Conservation (phyloP, 1,139 yeast genomes). For the Geotrichum candidum region DNA sequence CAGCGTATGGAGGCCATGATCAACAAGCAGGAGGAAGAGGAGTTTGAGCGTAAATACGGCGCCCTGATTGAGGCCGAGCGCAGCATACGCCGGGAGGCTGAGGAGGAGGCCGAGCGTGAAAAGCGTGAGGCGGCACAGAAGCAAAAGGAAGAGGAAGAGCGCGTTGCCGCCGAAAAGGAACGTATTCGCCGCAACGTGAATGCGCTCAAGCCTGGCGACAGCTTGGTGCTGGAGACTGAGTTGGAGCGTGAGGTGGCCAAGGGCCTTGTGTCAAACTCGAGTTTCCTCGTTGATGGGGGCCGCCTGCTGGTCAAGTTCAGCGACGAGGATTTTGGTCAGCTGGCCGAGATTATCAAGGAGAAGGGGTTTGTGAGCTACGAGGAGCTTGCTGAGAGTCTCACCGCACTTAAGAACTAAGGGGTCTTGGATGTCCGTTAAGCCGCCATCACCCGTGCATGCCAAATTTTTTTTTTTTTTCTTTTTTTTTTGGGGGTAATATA, state of each 20-base stretch:
- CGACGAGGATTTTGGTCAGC: slow-evolving; percentile 7
- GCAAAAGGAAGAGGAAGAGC: slow-evolving; percentile 14
- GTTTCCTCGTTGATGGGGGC: slow-evolving; percentile 14
- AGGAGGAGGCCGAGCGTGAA: slow-evolving; percentile 15
- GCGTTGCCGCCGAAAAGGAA: slow-evolving; percentile 6
- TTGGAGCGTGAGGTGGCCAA: slow-evolving; percentile 11
- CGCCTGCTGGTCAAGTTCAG: slow-evolving; percentile 12
- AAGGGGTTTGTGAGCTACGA: slow-evolving; percentile 11
- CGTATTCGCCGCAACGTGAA: slow-evolving; percentile 7
- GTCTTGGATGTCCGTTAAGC: not conserved
- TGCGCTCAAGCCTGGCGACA: slow-evolving; percentile 12
- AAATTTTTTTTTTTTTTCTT: too few species aligned
- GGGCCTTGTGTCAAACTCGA: not conserved
- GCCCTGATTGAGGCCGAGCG: slow-evolving; percentile 15
- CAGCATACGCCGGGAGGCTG: slow-evolving; percentile 12
- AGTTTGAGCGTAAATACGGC: slow-evolving; percentile 15
- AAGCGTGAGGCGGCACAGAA: slow-evolving; percentile 12
- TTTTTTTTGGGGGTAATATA: not conserved
- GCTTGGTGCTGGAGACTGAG: slow-evolving; percentile 5
- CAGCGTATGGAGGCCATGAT: slow-evolving; percentile 15
- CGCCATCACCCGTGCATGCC: not conserved
- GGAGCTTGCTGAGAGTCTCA: slow-evolving; percentile 11
- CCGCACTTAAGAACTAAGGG: slow-evolving; percentile 2
- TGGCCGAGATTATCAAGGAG: slow-evolving; percentile 7
- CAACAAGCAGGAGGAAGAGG: slow-evolving; percentile 17